These are phyloP conservation scores for Cladosporium halotolerans DNA, from an alignment of 2,329 filamentous ascomycete species.

Conservation along the genomic window DNA sequence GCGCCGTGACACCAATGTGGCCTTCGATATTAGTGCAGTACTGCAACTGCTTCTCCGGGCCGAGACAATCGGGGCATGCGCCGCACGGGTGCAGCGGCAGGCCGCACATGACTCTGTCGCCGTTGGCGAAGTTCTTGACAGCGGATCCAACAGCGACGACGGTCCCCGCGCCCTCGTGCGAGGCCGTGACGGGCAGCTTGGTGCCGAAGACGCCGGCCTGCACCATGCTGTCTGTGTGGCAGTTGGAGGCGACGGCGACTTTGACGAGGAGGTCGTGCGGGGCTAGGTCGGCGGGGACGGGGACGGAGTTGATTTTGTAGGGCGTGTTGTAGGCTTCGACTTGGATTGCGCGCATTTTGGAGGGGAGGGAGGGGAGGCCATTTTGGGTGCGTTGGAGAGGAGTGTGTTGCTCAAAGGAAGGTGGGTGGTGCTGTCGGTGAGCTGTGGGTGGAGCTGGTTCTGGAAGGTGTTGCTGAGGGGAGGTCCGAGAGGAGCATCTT, in stretches of 20 bases:
- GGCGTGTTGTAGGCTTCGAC: constrained; percentile 49
- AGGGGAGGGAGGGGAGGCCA: constrained; percentile 27
- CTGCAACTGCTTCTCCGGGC: constrained; percentile 44
- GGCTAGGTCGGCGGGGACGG: constrained; percentile 41
- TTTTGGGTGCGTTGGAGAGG: background rate
- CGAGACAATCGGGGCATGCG: constrained; percentile 47
- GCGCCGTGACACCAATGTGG: constrained; percentile 43
- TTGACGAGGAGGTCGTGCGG: constrained; percentile 55
- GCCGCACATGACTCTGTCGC: constrained; percentile 53
- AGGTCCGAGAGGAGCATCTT: too few species aligned
- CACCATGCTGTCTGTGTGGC: constrained; percentile 58
- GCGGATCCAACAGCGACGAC: constrained; percentile 43
- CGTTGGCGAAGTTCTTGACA: constrained; percentile 39
- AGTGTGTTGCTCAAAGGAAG: too few species aligned
- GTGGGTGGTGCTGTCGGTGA: too few species aligned
- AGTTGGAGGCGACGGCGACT: constrained; percentile 54
- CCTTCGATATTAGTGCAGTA: constrained; percentile 46
- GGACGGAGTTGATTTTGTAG: constrained; percentile 47
- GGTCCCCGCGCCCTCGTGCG: constrained; percentile 53
- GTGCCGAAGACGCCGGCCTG: constrained; percentile 43
- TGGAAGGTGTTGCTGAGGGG: too few species aligned
- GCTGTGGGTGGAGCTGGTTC: too few species aligned
- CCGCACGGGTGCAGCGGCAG: constrained; percentile 50
- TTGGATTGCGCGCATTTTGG: constrained; percentile 44
- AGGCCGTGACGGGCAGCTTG: constrained; percentile 47